A percentile compares a stretch with the other conserved stretches of the same genome.
phyloP scores from a whole-genome alignment of 768 basidiomycete genomes.

The Pulveroboletus sp. region DNA sequence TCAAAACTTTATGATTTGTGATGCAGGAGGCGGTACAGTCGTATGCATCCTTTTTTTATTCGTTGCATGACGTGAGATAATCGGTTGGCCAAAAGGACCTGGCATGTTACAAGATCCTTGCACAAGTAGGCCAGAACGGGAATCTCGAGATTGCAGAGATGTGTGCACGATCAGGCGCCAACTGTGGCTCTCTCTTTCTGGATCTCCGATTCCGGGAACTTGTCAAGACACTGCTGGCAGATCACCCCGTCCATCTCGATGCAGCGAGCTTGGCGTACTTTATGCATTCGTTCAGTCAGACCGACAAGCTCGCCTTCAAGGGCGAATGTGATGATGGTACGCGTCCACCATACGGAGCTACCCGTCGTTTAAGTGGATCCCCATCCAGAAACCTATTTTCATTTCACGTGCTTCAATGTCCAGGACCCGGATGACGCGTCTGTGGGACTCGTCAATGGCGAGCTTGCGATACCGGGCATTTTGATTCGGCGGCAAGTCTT shows the following conservation, averaged over 20 bases:
- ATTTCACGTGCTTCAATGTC: conserved; percentile 87
- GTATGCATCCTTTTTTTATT: conserved; percentile 31
- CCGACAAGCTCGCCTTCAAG: conserved; percentile 74
- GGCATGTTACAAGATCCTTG: conserved; percentile 75
- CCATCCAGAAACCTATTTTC: conserved; percentile 67
- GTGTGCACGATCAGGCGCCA: conserved; percentile 81
- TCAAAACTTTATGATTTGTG: conserved; percentile 89
- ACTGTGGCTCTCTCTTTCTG: conserved; percentile 83
- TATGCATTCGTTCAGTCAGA: conserved; percentile 86
- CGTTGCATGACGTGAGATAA: conserved; percentile 1
- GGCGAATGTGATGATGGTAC: conserved; percentile 74
- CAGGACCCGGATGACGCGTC: conserved; percentile 76
- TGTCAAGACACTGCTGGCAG: conserved; percentile 68
- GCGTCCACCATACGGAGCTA: conserved; percentile 10
- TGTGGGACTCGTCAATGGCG: conserved; percentile 78
- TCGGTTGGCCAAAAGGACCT: conserved; percentile 25
- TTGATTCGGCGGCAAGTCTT: conserved; percentile 80
- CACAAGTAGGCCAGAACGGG: conserved; percentile 67
- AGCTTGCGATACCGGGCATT: conserved; percentile 77
- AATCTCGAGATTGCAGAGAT: conserved; percentile 91
- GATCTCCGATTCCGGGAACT: conserved; percentile 84
- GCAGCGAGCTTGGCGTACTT: conserved; percentile 79
- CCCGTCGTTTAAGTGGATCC: conserved; percentile 7
- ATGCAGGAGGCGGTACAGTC: conserved; percentile 83
- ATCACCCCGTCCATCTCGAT: conserved; percentile 84